phyloP scores from a whole-genome alignment of 805 yeast species.

The Ogataea kodamae region DNA sequence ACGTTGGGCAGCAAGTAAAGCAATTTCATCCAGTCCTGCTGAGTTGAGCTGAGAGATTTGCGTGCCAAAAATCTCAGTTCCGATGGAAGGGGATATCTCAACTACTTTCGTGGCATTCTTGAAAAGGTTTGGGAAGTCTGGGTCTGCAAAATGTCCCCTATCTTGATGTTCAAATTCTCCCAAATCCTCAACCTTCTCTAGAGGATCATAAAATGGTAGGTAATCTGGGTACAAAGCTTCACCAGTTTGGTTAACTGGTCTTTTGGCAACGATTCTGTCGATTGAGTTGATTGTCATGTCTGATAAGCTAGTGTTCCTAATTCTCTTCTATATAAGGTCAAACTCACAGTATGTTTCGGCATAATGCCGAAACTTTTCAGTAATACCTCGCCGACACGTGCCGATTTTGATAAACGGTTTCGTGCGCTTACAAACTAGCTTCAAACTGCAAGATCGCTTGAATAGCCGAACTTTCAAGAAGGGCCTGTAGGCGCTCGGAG shows the following conservation, averaged over 20 bases:
- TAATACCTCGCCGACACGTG: constrained; percentile 1
- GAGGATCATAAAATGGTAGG: constrained; percentile 20
- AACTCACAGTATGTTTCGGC: too few relatives aligned
- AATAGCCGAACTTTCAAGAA: constrained; percentile 8
- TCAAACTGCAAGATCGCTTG: constrained; percentile 11
- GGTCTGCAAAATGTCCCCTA: constrained; percentile 42
- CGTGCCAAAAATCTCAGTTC: constrained; percentile 57
- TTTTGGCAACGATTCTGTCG: constrained; percentile 6
- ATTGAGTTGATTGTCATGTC: constrained; percentile 9
- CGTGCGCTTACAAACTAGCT: constrained; percentile 1
- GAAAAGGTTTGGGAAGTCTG: constrained; percentile 46
- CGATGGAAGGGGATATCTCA: constrained; percentile 64
- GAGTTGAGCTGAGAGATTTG: constrained; percentile 54
- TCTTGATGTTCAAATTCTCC: constrained; percentile 17
- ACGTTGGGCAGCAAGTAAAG: constrained; percentile 61
- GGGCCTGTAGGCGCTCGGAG: not conserved
- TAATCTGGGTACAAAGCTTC: constrained; percentile 16
- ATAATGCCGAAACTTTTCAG: too few relatives aligned
- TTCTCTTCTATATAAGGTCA: too few relatives aligned
- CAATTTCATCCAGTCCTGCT: constrained; percentile 65
- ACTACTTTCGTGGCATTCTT: constrained; percentile 15
- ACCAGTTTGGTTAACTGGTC: constrained; percentile 12
- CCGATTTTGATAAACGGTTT: not conserved
- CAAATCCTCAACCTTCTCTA: constrained; percentile 19
- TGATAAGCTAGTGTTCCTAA: too few relatives aligned